phyloP scores from a whole-genome alignment of 1,139 yeast species.

The Kurtzmaniella quercitrusa region DNA sequence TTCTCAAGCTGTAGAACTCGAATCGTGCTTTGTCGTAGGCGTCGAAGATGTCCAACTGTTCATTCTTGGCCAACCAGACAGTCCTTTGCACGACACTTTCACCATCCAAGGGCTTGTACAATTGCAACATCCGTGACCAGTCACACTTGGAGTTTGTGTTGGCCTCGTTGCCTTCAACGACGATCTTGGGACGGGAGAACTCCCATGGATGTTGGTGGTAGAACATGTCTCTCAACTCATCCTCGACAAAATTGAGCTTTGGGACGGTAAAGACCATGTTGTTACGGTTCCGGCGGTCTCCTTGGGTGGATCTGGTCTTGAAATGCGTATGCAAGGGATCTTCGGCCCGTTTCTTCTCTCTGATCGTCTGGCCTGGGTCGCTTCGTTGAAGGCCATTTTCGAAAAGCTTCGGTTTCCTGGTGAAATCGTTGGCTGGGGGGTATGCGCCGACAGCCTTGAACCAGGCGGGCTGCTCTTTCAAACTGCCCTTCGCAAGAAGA shows the following conservation, averaged over 20 bases:
- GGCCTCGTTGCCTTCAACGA: slow-evolving; percentile 67
- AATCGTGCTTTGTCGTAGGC: slow-evolving; percentile 85
- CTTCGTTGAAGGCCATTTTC: slow-evolving; percentile 19
- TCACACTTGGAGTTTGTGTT: slow-evolving; percentile 50
- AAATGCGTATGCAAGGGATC: slow-evolving; percentile 17
- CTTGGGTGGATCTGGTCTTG: slow-evolving; percentile 44
- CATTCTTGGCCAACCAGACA: slow-evolving; percentile 53
- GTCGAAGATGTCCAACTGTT: slow-evolving; percentile 35
- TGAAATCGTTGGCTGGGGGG: slow-evolving; percentile 69
- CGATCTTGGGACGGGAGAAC: slow-evolving; percentile 82
- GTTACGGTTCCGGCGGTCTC: slow-evolving; percentile 26
- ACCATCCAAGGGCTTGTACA: slow-evolving; percentile 75
- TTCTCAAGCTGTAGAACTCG: slow-evolving; percentile 83
- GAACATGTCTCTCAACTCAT: slow-evolving; percentile 73
- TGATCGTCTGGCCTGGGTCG: slow-evolving; percentile 24
- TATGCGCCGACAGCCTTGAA: slow-evolving; percentile 72
- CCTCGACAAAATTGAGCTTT: slow-evolving; percentile 71
- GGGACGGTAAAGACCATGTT: slow-evolving; percentile 48
- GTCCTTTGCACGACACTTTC: slow-evolving; percentile 94
- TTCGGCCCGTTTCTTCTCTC: slow-evolving; percentile 13
- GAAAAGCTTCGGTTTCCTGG: slow-evolving; percentile 41
- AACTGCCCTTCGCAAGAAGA: slow-evolving; percentile 60
- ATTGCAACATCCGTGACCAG: slow-evolving; percentile 78
- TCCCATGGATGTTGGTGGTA: slow-evolving; percentile 98
- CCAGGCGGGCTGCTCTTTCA: slow-evolving; percentile 78